These are phyloP conservation scores for Penicillium pancosmium DNA, from an alignment of 495 filamentous ascomycete species.

Conservation along the genomic window DNA sequence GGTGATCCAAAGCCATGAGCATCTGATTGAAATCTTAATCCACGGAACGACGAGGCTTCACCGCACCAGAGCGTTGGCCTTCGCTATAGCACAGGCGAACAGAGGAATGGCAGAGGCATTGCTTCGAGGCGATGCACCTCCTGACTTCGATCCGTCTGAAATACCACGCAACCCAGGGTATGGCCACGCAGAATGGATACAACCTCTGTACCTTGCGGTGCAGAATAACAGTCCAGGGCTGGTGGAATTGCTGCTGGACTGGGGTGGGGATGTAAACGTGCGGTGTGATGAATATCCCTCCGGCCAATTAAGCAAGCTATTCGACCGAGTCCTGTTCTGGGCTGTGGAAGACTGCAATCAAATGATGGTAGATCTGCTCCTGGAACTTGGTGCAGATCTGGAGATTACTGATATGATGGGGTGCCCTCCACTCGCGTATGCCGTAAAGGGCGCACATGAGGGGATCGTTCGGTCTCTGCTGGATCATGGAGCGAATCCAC, in stretches of 20 bases:
- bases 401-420: not conserved
- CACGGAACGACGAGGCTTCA: not conserved
- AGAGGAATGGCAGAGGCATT: not conserved
- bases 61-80: not conserved
- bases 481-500: too few relatives aligned
- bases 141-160: not conserved
- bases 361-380: not conserved
- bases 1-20: not conserved
- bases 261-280: not conserved
- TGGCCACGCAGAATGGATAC: not conserved
- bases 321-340: not conserved
- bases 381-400: not conserved
- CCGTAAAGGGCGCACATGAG: not conserved
- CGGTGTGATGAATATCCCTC: not conserved
- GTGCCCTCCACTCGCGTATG: constrained; percentile 34
- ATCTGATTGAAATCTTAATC: not conserved
- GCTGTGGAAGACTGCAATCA: not conserved
- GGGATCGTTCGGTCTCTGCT: not conserved
- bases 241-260: not conserved
- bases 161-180: not conserved
- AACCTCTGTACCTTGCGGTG: not conserved
- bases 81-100: not conserved
- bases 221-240: not conserved
- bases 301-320: not conserved
- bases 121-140: not conserved